Conservation (phyloP, 441 rosid species). For the Melastoma candidum region DNA sequence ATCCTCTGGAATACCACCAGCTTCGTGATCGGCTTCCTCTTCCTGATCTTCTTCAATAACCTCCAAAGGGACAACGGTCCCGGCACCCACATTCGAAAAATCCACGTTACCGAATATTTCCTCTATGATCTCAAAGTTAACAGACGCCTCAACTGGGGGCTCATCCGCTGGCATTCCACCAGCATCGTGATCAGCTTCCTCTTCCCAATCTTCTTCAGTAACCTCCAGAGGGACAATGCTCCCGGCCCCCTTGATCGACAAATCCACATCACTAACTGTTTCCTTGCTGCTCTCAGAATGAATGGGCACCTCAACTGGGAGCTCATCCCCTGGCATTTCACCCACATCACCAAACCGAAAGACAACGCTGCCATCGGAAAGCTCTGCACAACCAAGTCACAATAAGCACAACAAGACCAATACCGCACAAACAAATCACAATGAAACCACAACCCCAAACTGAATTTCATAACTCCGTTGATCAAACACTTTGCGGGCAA, state of each 20-base stretch:
- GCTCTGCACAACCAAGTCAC: slow-evolving; percentile 27
- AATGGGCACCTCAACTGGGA: slow-evolving; percentile 10
- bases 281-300: slow-evolving; percentile 11
- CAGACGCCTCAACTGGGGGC: slow-evolving; percentile 10
- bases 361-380: slow-evolving; percentile 47
- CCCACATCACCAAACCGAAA: slow-evolving; percentile 48
- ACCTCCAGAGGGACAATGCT: slow-evolving; percentile 6
- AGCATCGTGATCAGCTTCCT: not conserved
- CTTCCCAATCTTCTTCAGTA: slow-evolving; percentile 4
- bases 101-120: slow-evolving; percentile 6
- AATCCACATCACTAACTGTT: slow-evolving; percentile 1
- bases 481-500: too few relatives aligned
- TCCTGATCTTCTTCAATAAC: slow-evolving; percentile 4
- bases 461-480: too few relatives aligned
- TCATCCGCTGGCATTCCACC: not conserved
- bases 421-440: too few relatives aligned
- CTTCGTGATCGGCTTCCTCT: not conserved
- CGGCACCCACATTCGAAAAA: slow-evolving; percentile 4
- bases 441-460: too few relatives aligned
- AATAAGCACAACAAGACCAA: too few relatives aligned
- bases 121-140: slow-evolving; percentile 9
- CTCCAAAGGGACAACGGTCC: slow-evolving; percentile 6
- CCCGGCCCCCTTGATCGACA: slow-evolving; percentile 5
- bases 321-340: slow-evolving; percentile 15
- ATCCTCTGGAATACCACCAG: not conserved